phyloP scores from a whole-genome alignment of 2,329 filamentous ascomycete genomes.

The Coniochaeta pulveracea region DNA sequence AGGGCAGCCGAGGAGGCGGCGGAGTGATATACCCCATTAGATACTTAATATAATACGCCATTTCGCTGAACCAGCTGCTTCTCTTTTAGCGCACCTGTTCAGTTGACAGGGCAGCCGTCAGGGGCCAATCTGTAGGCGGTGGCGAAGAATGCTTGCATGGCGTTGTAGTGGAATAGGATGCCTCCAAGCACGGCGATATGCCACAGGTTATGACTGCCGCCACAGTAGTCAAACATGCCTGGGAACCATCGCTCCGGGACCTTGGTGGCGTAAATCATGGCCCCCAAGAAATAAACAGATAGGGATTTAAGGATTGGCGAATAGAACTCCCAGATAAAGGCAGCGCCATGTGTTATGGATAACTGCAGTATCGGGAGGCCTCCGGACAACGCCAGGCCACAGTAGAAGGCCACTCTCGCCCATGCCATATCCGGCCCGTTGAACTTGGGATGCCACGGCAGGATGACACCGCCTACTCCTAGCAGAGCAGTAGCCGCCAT shows the following conservation, averaged over 20 bases:
- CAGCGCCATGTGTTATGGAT: slow-evolving; percentile 61
- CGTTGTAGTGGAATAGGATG: slow-evolving; percentile 92
- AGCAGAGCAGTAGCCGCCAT: slow-evolving; percentile 72
- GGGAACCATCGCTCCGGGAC: slow-evolving; percentile 88
- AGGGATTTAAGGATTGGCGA: slow-evolving; percentile 76
- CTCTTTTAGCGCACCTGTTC: slow-evolving; percentile 8
- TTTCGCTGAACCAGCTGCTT: not conserved
- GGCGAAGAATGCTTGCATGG: slow-evolving; percentile 92
- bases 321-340: slow-evolving; percentile 84
- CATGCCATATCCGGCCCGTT: slow-evolving; percentile 89
- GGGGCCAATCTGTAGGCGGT: slow-evolving; percentile 60
- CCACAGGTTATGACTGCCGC: slow-evolving; percentile 96
- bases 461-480: slow-evolving; percentile 75
- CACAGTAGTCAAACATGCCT: slow-evolving; percentile 88
- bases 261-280: slow-evolving; percentile 81
- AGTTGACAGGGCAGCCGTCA: slow-evolving; percentile 45
- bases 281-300: slow-evolving; percentile 74
- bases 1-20: not conserved
- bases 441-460: slow-evolving; percentile 94
- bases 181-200: slow-evolving; percentile 88
- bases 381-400: slow-evolving; percentile 75
- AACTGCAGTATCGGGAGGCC: slow-evolving; percentile 85
- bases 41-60: slow-evolving; percentile 2
- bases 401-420: slow-evolving; percentile 84
- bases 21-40: slow-evolving; percentile 1